Conservation (phyloP, 2,329 filamentous ascomycete genomes). For the Diatrype stigma region DNA sequence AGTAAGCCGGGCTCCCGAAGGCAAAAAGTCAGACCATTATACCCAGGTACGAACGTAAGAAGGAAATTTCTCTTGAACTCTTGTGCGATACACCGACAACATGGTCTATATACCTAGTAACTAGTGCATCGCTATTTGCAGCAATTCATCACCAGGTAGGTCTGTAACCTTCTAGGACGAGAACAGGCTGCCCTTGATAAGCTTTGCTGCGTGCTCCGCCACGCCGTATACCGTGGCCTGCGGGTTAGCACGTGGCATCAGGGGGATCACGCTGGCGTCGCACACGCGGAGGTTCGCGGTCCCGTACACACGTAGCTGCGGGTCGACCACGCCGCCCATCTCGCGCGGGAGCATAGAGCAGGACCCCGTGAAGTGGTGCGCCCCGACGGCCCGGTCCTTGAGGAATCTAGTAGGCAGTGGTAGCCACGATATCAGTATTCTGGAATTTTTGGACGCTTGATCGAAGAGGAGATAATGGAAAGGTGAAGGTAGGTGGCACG, state of each 20-base stretch:
- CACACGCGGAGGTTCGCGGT: constrained; percentile 9
- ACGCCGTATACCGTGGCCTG: constrained; percentile 14
- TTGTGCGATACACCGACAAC: too few species aligned
- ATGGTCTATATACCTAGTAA: background rate
- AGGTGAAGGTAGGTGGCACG: background rate
- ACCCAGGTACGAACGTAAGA: too few species aligned
- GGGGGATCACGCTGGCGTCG: constrained; percentile 11
- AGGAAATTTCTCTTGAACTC: too few species aligned
- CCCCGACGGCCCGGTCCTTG: constrained; percentile 1
- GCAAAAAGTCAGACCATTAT: too few species aligned
- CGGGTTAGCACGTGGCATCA: constrained; percentile 4
- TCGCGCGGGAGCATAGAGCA: constrained; percentile 10
- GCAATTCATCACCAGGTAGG: background rate
- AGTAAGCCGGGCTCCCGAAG: too few species aligned
- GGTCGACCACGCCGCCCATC: constrained; percentile 12
- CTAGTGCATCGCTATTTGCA: background rate
- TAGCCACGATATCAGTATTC: too few species aligned
- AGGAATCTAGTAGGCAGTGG: constrained; percentile 4
- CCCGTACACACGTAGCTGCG: constrained; percentile 6
- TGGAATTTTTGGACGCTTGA: background rate
- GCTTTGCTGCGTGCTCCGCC: constrained; percentile 9
- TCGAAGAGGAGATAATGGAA: background rate
- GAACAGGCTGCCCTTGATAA: constrained; percentile 9
- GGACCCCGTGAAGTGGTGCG: constrained; percentile 7
- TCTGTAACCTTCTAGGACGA: background rate